Base-by-base conservation (phyloP, 768 basidiomycete species). In the Pisolithus tinctorius region DNA sequence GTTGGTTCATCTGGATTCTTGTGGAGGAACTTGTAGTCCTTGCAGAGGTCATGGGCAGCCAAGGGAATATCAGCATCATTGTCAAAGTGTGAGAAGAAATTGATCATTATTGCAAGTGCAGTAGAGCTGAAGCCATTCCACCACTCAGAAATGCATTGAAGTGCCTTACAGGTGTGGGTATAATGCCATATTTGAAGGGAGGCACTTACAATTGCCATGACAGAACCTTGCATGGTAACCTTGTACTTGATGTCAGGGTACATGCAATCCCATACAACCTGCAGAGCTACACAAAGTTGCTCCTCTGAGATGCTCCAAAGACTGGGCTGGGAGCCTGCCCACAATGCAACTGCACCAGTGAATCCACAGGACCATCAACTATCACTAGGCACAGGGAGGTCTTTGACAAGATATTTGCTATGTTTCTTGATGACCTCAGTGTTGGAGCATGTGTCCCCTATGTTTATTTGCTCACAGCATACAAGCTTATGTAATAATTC, bases 101-200 rank as follows among this genome's bases (percentile, higher is more conserved):
- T n/a, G n/a, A n/a, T n/a, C n/a, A 56, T 30, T 45, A 54, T 47
- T 6, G 17, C 30, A 29, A 42, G 23, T n/a, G 55, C 52, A 26
- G 52, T 50, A 17, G 52, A 53, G 20, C 55, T 26, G 16, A 56
- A 44, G 14, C 48, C 13, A 34, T 30, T 53, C 16, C 36, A 39
- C 55, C 55, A 56, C 47, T 52, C 43, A 31, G 37, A 16, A 13
- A 56, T 16, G 23, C 44, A 26, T 37, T 56, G 55, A 11, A 16
- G 31, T 4, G 25, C 38, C 51, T 55, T 29, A 16, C 49, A 11
- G 8, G 7, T 40, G 39, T 40, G 10, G 17, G 17, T 17, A 53
- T 29, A 13, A 13, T 50, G 17, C 38, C 10, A 49, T 43, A 45
- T 13, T 27, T 29, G 29, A 36, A 17, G 37, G 37, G 30, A 30